Base-by-base conservation (phyloP, 1,284 basidiomycete genomes). In the Pseudozyma pruni region DNA sequence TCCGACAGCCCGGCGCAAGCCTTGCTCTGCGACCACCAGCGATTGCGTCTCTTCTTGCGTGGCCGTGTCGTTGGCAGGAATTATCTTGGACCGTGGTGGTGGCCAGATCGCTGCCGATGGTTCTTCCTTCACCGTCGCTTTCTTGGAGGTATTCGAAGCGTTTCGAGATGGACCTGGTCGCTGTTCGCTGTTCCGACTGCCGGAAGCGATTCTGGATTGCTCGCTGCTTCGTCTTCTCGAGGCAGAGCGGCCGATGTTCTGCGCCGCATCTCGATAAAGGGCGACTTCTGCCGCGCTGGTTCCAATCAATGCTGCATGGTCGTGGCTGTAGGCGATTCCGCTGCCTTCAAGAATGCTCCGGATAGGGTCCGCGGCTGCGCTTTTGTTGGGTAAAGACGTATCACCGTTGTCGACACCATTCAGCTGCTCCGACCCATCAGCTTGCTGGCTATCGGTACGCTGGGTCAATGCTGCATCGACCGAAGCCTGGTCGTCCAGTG, bases 301-400 rank as follows among this genome's bases (percentile, higher is more conserved):
- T 27, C 61, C 61, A 4, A 57, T 31, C 35, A 63, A 23, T 0
- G 48, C 60, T 40, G 60, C 60, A 41, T 63, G 60, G n/a, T 63
- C 44, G 29, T 67, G 63, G 7, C 57, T 67, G 37, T 67, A 67
- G 19, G 49, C 38, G 14, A 67, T 55, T 3, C 63, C 63, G 32
- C 45, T 61, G n/a, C 59, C 49, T 35, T 68, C 64, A 6, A 68
- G 55, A 22, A 68, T 62, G 20, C 38, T 42, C 2, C 53, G 54
- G 19, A 68, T 41, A 13, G 58, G 54, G 43, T 68, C 58, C n/a
- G 43, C 37, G 22, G 9, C 40, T 31, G n/a, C 20, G 4, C 23
- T 4, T 6, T 20, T 5, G 27, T 19, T 33, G 31, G 16, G 38
- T 22, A 17, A 20, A 13, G 27, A 8, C 8, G 39, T 14, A 8